These are phyloP conservation scores for Physcomitrellopsis africana DNA, from an alignment of 225 moss, liverwort and hornwort species.

Conservation along the genomic window DNA sequence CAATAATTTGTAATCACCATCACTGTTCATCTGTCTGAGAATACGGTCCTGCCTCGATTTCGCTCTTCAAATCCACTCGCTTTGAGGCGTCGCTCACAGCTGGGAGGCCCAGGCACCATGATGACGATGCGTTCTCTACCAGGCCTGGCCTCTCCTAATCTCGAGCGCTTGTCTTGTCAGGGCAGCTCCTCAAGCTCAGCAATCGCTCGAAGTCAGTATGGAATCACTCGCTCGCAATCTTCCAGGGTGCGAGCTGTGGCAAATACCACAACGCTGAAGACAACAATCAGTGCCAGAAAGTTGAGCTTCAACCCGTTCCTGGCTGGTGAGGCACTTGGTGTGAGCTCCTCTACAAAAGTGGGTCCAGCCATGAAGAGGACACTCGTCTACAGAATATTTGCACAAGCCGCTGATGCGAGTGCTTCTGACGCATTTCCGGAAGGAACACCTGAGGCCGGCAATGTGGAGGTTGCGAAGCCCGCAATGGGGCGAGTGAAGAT, in stretches of 20 bases:
- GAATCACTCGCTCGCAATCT: background rate
- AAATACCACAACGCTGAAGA: conserved; percentile 9
- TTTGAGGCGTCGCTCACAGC: background rate
- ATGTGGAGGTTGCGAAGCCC: conserved; percentile 17
- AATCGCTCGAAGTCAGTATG: background rate
- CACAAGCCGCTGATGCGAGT: conserved; percentile 28
- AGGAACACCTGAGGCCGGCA: background rate
- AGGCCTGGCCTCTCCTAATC: no score
- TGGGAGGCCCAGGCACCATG: conserved; percentile 4
- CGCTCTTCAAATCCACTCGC: background rate
- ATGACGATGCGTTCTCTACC: conserved; percentile 11
- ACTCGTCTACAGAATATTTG: background rate
- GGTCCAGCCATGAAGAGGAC: background rate
- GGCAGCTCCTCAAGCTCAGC: background rate
- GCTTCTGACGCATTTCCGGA: conserved; percentile 27
- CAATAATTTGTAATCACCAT: no score
- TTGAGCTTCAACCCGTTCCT: conserved; percentile 13
- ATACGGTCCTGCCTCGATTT: background rate
- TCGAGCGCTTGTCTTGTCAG: no score
- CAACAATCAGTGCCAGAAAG: background rate
- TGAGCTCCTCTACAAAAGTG: conserved; percentile 1
- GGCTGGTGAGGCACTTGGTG: conserved; percentile 18
- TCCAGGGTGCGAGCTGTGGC: conserved; percentile 7
- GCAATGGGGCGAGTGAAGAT: conserved; percentile 52
- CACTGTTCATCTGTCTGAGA: no score